Percentiles rank a stretch among this genome's conserved stretches.
phyloP scores from a whole-genome alignment of 2,329 filamentous ascomycete genomes.

The Fusarium illudens region DNA sequence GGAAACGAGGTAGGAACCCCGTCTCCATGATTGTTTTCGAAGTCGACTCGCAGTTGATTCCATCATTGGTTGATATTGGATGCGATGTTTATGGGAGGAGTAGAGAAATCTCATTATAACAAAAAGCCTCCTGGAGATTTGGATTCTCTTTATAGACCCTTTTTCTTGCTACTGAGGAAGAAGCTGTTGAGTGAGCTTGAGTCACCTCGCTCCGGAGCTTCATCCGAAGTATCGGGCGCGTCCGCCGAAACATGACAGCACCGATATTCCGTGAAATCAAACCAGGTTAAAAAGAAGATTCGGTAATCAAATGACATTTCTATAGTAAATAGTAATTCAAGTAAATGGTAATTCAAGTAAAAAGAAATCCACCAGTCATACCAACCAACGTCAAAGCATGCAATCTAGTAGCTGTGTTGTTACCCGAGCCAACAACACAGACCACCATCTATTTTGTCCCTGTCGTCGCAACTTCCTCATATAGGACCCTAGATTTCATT shows the following conservation, averaged over 20 bases:
- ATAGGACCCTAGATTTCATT: background rate
- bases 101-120: no score
- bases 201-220: background rate
- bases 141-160: background rate
- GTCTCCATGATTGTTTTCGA: constrained; percentile 48
- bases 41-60: background rate
- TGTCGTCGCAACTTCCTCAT: background rate
- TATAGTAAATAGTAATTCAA: no score
- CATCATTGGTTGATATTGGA: background rate
- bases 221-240: background rate
- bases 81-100: background rate
- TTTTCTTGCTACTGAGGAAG: background rate
- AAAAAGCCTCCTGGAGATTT: background rate
- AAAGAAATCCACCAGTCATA: no score
- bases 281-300: background rate
- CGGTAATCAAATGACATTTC: no score
- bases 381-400: background rate
- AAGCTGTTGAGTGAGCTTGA: background rate
- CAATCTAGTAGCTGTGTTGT: background rate
- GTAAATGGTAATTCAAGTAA: no score
- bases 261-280: no score
- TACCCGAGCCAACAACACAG: background rate
- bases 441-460: background rate
- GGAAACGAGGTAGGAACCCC: constrained; percentile 62
- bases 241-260: no score